These are phyloP conservation scores for Sclerotinia spermophila DNA, from an alignment of 2,329 filamentous ascomycete species.

Conservation along the genomic window DNA sequence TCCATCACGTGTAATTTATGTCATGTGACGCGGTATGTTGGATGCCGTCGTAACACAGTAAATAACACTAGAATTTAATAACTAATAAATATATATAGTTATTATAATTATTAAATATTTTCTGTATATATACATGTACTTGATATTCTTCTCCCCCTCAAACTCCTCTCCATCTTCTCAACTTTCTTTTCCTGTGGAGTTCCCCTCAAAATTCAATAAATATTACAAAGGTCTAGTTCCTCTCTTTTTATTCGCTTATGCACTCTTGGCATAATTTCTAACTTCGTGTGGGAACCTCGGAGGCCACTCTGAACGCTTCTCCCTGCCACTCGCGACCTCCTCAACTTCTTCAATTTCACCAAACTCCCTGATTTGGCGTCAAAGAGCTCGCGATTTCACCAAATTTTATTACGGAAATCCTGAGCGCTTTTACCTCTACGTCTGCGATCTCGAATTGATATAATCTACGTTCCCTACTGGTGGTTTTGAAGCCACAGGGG, in stretches of 20 bases:
- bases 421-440: constrained; percentile 6
- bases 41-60: no score
- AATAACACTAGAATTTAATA: no score
- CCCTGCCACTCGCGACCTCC: constrained; percentile 17
- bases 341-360: constrained; percentile 19
- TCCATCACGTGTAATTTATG: no score
- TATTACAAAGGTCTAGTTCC: constrained; percentile 13
- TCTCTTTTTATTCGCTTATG: constrained; percentile 16
- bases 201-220: constrained; percentile 10
- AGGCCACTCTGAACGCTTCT: constrained; percentile 16
- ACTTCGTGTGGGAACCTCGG: constrained; percentile 17
- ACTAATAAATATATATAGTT: neutral
- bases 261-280: constrained; percentile 23
- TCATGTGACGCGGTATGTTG: no score
- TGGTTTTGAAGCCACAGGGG: constrained; percentile 43
- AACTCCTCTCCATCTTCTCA: neutral
- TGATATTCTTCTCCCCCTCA: neutral
- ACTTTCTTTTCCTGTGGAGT: neutral
- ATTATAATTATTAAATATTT: neutral
- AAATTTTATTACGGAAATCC: neutral
- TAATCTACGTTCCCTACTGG: constrained; percentile 31
- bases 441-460: constrained; percentile 30
- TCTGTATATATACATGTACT: neutral
- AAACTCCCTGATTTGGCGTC: constrained; percentile 21
- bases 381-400: constrained; percentile 17